Base-by-base conservation (phyloP, 1,139 yeast genomes). In the Candida tunisiensis region DNA sequence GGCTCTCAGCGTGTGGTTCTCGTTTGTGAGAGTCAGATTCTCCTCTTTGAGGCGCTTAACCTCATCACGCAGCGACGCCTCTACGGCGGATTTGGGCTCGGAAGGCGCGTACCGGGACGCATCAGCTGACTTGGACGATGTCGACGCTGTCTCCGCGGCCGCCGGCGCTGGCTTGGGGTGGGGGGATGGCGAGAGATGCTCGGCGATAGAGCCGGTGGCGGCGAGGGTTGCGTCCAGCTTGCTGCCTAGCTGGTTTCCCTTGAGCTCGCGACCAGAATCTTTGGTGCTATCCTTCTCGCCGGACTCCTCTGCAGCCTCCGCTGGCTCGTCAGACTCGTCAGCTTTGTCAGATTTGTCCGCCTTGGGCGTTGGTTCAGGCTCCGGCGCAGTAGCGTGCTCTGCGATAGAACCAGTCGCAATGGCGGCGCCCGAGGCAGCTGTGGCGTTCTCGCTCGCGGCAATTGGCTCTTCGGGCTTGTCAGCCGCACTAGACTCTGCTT, bases 1-100 rank as follows among this genome's bases (percentile, higher is more conserved):
- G n/a, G 20, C 26, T n/a, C 22, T 23, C 3, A 57, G 38, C 5
- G 34, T 34, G 19, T 40, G 45, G 16, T 55, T 41, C 28, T 47
- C 50, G 13, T 36, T 24, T 20, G 39, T 39, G 9, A 51, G 34
- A 14, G 36, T 36, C 8, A 34, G 38, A 12, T 49, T 29, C 25
- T 51, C 49, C 8, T 38, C 45, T n/a, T n/a, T n/a, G n/a, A n/a
- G n/a, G n/a, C n/a, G n/a, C n/a, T n/a, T n/a, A n/a, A n/a, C n/a
- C n/a, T n/a, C n/a, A n/a, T n/a, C n/a, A n/a, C n/a, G n/a, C n/a
- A n/a, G n/a, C n/a, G n/a, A n/a, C n/a, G n/a, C n/a, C n/a, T n/a
- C n/a, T n/a, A n/a, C n/a, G n/a, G n/a, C n/a, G n/a, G n/a, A n/a
- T n/a, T n/a, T n/a, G n/a, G n/a, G n/a, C n/a, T n/a, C n/a, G n/a